These are phyloP conservation scores for Begonia loranthoides DNA, from an alignment of 306 rosid genomes.

Conservation along the genomic window DNA sequence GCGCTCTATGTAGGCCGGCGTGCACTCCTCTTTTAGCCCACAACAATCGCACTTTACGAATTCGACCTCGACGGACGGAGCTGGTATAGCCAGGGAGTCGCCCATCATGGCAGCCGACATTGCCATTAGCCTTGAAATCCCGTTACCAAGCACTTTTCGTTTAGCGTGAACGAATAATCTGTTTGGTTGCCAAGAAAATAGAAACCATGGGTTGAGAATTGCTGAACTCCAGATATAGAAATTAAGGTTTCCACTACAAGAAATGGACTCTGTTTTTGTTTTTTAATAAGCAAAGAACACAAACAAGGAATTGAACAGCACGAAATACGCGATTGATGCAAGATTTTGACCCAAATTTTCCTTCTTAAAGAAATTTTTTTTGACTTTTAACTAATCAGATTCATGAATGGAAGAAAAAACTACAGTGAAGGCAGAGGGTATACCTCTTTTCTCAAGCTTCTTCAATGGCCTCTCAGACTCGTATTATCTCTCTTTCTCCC, in stretches of 20 bases:
- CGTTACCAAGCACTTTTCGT: neutral
- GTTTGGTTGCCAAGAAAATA: neutral
- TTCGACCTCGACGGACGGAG: slow-evolving; percentile 52
- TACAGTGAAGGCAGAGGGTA: neutral
- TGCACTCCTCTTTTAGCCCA: slow-evolving; percentile 89
- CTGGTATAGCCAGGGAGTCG: slow-evolving; percentile 44
- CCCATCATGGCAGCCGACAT: slow-evolving; percentile 58
- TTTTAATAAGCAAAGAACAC: neutral
- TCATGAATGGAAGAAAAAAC: neutral
- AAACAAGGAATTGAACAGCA: neutral
- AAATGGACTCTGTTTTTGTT: neutral
- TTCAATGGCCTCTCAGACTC: slow-evolving; percentile 23
- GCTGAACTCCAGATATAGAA: neutral
- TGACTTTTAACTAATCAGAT: no score
- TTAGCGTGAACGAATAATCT: neutral
- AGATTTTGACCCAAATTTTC: no score
- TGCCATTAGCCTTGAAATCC: slow-evolving; percentile 34
- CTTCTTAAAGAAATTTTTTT: no score
- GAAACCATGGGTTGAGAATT: neutral
- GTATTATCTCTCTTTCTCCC: slow-evolving; percentile 75
- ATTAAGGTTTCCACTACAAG: neutral
- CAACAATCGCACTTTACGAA: slow-evolving; percentile 80
- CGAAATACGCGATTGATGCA: no score
- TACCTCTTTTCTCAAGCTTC: slow-evolving; percentile 15
- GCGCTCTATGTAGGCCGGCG: slow-evolving; percentile 61